A percentile compares a stretch with the other conserved stretches of the same genome.
Conservation (phyloP, 495 filamentous ascomycete species). For the Tuber indicum region DNA sequence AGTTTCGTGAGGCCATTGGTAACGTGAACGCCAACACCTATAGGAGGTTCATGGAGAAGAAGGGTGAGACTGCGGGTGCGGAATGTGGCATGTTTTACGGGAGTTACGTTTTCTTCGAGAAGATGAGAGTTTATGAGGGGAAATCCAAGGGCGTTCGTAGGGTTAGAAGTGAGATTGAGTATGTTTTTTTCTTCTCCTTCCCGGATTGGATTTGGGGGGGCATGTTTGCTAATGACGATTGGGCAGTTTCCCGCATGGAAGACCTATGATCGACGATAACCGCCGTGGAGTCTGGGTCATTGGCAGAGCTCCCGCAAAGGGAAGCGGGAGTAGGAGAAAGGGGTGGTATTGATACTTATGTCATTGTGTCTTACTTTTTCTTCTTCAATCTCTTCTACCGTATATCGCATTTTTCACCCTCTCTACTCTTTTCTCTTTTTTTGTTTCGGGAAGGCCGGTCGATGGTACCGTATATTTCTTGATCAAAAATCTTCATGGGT, state of each 20-base stretch:
- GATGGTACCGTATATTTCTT: neutral
- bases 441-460: neutral
- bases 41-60: constrained; percentile 48
- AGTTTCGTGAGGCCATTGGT: constrained; percentile 49
- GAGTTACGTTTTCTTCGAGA: constrained; percentile 57
- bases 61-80: constrained; percentile 47
- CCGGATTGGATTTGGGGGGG: neutral
- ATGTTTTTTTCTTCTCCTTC: neutral
- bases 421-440: neutral
- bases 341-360: neutral
- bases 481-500: neutral
- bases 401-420: neutral
- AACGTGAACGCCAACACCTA: constrained; percentile 45
- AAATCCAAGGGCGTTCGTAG: constrained; percentile 53
- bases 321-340: neutral
- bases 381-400: neutral
- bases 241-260: constrained; percentile 5
- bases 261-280: constrained; percentile 19
- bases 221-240: constrained; percentile 7
- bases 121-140: constrained; percentile 51
- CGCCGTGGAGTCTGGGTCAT: constrained; percentile 20
- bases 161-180: constrained; percentile 51
- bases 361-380: neutral
- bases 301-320: neutral
- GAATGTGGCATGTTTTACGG: constrained; percentile 49